Evolutionary conservation across 2,329 filamentous ascomycete species (phyloP).

Genomic region (Chaetomiaceae sp.): DNA sequence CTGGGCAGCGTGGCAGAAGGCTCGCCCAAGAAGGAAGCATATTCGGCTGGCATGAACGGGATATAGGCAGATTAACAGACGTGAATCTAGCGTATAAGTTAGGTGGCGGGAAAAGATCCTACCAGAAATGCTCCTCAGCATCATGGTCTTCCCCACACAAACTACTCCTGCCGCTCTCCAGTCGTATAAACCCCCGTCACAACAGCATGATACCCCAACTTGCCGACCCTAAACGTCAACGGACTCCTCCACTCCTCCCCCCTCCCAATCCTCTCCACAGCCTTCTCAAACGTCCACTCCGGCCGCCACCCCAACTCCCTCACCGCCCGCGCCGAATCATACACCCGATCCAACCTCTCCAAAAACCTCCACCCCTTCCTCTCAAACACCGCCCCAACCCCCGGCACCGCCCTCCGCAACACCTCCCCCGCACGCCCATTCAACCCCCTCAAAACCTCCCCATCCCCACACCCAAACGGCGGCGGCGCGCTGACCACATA

Average conservation of each 20-base stretch:
- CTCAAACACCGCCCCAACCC: conserved; percentile 21
- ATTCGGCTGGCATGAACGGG: background rate
- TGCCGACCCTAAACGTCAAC: conserved; percentile 35
- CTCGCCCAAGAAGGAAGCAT: background rate
- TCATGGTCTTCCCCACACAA: too few relatives aligned
- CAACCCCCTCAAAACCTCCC: conserved; percentile 30
- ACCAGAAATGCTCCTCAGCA: background rate
- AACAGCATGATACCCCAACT: conserved; percentile 39
- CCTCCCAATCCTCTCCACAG: conserved; percentile 29
- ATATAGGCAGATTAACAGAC: too few relatives aligned
- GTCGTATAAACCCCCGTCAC: conserved; percentile 39
- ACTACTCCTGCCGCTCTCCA: too few relatives aligned
- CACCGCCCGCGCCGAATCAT: conserved; percentile 38
- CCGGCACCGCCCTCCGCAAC: conserved; percentile 26
- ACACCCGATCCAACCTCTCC: conserved; percentile 38
- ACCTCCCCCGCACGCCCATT: conserved; percentile 30
- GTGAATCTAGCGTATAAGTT: too few relatives aligned
- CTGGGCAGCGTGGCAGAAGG: background rate
- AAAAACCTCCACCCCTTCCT: conserved; percentile 34
- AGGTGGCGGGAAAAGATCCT: background rate
- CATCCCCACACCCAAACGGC: conserved; percentile 31
- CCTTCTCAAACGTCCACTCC: conserved; percentile 34
- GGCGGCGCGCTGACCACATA: conserved; percentile 41
- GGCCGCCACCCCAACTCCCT: conserved; percentile 39
- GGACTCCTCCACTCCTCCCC: conserved; percentile 37